Evolutionary conservation across 2,329 filamentous ascomycete genomes (phyloP).

Genomic region (Epichloe baconii): DNA sequence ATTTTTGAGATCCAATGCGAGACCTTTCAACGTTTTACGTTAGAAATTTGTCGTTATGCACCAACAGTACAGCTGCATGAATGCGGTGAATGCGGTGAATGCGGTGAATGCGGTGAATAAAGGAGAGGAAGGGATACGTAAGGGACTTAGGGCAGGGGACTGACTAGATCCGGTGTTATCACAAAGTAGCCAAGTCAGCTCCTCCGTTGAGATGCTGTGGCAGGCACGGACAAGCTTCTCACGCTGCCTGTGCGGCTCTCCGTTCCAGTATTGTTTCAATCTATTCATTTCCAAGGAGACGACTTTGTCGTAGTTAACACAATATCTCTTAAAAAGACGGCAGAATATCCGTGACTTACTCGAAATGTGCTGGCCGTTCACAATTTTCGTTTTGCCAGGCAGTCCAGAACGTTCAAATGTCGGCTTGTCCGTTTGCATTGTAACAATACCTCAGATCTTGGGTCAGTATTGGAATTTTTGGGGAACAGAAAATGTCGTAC

Average conservation of each 20-base stretch:
- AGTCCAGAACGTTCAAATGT: slow-evolving; percentile 75
- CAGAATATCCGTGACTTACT: background rate
- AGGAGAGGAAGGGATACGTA: background rate
- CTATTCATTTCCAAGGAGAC: slow-evolving; percentile 64
- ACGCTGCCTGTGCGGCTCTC: background rate
- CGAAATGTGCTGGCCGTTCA: slow-evolving; percentile 6
- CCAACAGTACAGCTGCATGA: background rate
- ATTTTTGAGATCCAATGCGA: background rate
- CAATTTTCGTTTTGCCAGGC: slow-evolving; percentile 52
- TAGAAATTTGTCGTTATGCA: background rate
- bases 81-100: background rate
- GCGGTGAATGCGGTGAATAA: background rate
- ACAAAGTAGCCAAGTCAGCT: slow-evolving; percentile 66
- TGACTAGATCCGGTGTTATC: slow-evolving; percentile 33
- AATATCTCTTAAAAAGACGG: background rate
- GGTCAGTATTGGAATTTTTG: background rate
- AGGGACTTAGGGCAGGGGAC: background rate
- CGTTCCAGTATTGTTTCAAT: slow-evolving; percentile 48
- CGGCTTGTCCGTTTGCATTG: slow-evolving; percentile 66
- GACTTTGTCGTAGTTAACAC: slow-evolving; percentile 31
- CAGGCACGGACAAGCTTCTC: slow-evolving; percentile 53
- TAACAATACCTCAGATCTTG: slow-evolving; percentile 45
- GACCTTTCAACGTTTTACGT: background rate
- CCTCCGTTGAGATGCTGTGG: slow-evolving; percentile 57
- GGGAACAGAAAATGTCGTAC: slow-evolving; percentile 24